phyloP scores from a whole-genome alignment of 2,329 filamentous ascomycete species.

The Diaporthe velutina region DNA sequence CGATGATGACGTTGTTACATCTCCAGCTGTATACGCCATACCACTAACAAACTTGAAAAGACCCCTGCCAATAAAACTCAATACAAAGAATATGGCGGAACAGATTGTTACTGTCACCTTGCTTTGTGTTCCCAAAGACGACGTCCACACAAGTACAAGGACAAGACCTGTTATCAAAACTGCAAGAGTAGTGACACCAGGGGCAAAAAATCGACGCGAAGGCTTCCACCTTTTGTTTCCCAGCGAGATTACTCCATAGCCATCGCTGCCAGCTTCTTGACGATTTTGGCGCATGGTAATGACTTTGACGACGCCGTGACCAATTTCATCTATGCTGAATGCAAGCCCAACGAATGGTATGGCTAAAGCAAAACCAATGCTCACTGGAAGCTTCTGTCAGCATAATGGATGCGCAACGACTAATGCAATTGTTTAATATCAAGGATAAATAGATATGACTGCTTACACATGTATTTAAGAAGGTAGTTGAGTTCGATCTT shows the following conservation, averaged over 20 bases:
- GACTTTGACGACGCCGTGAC: background rate
- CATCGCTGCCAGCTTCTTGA: background rate
- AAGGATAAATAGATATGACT: background rate
- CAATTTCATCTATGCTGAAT: background rate
- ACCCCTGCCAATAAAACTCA: background rate
- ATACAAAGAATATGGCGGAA: background rate
- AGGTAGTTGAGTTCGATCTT: background rate
- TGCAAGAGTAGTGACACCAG: background rate
- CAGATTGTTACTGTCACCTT: background rate
- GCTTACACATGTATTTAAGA: background rate
- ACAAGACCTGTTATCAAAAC: background rate
- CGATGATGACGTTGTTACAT: background rate
- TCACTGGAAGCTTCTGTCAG: background rate
- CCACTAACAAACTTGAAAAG: background rate
- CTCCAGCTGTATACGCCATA: background rate
- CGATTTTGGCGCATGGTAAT: background rate
- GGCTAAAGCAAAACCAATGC: background rate
- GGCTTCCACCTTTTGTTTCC: background rate
- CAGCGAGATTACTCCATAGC: background rate
- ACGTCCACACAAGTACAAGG: background rate
- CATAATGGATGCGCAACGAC: background rate
- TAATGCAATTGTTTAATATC: background rate
- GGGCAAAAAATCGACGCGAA: background rate
- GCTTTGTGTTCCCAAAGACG: background rate
- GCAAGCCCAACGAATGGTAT: background rate